phyloP scores from a whole-genome alignment of 305 asterid genomes.

The Fraxinus baroniana region DNA sequence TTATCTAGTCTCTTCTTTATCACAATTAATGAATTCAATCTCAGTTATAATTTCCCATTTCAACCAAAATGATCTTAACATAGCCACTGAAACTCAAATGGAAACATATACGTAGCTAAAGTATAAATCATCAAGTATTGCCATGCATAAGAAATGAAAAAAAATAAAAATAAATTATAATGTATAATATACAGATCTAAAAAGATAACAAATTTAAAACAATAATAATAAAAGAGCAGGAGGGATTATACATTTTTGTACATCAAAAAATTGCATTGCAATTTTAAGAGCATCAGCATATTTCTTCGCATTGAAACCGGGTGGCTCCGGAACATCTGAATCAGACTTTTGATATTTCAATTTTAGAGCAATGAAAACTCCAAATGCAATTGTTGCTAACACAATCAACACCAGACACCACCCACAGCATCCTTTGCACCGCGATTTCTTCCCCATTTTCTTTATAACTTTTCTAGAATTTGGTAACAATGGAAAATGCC shows the following conservation, averaged over 20 bases:
- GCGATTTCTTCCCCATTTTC: constrained; percentile 55
- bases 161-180: not conserved
- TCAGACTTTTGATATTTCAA: constrained; percentile 35
- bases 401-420: constrained; percentile 47
- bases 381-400: constrained; percentile 37
- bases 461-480: not conserved
- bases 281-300: constrained; percentile 61
- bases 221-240: not conserved
- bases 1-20: not conserved
- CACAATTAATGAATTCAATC: not conserved
- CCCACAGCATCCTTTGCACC: constrained; percentile 63
- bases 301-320: constrained; percentile 44
- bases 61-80: not conserved
- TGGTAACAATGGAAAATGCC: not conserved
- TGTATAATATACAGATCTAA: constrained; percentile 13
- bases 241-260: constrained; percentile 59
- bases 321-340: constrained; percentile 60
- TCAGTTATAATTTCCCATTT: not conserved
- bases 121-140: not conserved
- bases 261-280: constrained; percentile 78
- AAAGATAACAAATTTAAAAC: not conserved
- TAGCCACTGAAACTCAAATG: not conserved
- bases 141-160: not conserved
- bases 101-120: not conserved
- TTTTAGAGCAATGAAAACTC: constrained; percentile 32